Base-by-base conservation (phyloP, 106 monocot genomes). In the Vanilla planifolia region DNA sequence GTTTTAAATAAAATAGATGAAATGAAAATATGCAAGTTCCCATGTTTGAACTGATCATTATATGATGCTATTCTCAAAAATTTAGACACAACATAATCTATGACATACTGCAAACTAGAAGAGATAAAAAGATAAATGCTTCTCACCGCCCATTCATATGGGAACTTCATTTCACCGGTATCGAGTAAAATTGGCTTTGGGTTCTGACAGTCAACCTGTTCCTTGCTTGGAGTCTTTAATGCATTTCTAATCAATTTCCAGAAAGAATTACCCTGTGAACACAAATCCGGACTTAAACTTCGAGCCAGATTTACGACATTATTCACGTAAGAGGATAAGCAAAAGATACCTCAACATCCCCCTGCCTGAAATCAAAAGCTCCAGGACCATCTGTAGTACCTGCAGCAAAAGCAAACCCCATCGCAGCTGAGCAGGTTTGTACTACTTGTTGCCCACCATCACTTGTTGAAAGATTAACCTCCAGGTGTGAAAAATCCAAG, bases 381-480 rank as follows among this genome's bases (percentile, higher is more conserved):
- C 93, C 93, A 65, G 93, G 93, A 34, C 94, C 94, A 72, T 94
- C 94, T 9, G 94, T 89, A 37, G 89, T 86, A 60, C 94, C 94
- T 50, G 93, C 93, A 70, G 93, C 93, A 82, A 94, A 86, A 45
- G 79, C 82, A 73, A 89, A 89, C 3, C 93, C 93, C 89, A 94
- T 78, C 4, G 93, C 93, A 24, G 93, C 93, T 33, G 93, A 89
- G 36, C 93, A 94, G 41, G 93, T 94, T 68, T 78, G 77, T 23
- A 71, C 82, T 19, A 55, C 44, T 44, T 80, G 39, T 39, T 67
- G 48, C 14, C 55, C 71, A 41, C 80, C 75, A 63, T 48, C 24
- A 48, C 66, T 71, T 33, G 67, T 63, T 51, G 65, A 26, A 61
- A 86, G 22, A 2, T 20, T 51, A 11, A 93, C 93, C 35, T 85